Conservation (phyloP, 139 green algal species). For the Chlorella ohadii region DNA sequence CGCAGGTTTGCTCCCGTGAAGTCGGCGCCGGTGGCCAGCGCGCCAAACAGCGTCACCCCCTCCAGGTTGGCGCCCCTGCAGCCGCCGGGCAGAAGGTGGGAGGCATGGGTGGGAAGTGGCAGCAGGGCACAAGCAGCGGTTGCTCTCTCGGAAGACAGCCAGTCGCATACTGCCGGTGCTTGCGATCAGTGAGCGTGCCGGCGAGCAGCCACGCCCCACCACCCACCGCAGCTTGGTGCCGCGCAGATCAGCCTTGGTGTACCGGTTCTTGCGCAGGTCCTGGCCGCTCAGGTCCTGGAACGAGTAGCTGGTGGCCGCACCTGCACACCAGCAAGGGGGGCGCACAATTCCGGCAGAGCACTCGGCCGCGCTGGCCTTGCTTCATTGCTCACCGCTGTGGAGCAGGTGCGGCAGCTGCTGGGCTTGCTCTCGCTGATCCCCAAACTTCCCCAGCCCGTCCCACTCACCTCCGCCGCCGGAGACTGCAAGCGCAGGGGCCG, state of each 20-base stretch:
- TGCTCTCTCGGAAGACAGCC: no score
- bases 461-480: conserved; percentile 47
- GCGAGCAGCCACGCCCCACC: no score
- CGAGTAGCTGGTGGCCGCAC: conserved; percentile 40
- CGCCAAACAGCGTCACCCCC: conserved; percentile 64
- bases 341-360: no score
- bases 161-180: no score
- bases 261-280: conserved; percentile 68
- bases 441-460: no score
- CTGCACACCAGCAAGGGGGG: not conserved
- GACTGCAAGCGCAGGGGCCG: conserved; percentile 27
- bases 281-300: conserved; percentile 60
- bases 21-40: conserved; percentile 64
- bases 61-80: conserved; percentile 61
- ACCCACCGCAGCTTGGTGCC: conserved; percentile 65
- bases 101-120: not conserved
- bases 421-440: not conserved
- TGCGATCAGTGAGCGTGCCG: no score
- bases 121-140: not conserved
- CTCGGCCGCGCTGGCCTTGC: no score
- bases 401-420: no score
- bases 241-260: conserved; percentile 74
- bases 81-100: not conserved
- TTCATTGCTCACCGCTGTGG: no score
- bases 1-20: conserved; percentile 79